Evolutionary conservation across 1,284 basidiomycete genomes (phyloP).

Genomic region (Amylostereum areolatum): DNA sequence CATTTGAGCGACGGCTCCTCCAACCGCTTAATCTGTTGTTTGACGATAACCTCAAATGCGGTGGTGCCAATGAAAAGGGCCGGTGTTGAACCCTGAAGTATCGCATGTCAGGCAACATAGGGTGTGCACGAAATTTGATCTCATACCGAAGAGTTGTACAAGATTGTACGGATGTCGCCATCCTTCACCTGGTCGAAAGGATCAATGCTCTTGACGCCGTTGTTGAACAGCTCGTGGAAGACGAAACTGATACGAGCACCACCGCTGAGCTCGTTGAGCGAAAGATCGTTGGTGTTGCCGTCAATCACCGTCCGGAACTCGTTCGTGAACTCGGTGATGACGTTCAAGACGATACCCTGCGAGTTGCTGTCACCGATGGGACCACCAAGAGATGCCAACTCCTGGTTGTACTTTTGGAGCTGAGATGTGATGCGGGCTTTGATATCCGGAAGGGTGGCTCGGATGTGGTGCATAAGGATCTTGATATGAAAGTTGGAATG

Average conservation of each 20-base stretch:
- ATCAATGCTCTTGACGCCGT: conserved; percentile 92
- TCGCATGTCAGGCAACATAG: conserved; percentile 6
- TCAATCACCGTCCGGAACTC: conserved; percentile 97
- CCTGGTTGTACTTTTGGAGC: conserved; percentile 81
- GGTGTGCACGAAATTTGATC: neutral
- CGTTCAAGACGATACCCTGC: conserved; percentile 85
- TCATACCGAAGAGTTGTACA: conserved; percentile 94
- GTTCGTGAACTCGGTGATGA: conserved; percentile 96
- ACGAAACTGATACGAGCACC: conserved; percentile 98
- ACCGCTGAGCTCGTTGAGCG: conserved; percentile 91
- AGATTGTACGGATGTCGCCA: conserved; percentile 90
- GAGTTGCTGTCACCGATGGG: conserved; percentile 81
- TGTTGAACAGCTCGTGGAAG: conserved; percentile 97
- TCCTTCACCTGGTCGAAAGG: conserved; percentile 99
- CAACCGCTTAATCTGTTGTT: conserved; percentile 95
- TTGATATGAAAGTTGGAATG: conserved; percentile 21
- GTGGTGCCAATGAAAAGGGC: conserved; percentile 94
- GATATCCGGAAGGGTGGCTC: conserved; percentile 94
- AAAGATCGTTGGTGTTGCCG: conserved; percentile 93
- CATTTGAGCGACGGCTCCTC: conserved; percentile 94
- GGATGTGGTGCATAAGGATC: conserved; percentile 99
- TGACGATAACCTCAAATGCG: conserved; percentile 97
- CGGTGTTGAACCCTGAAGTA: conserved; percentile 82
- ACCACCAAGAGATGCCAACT: conserved; percentile 85
- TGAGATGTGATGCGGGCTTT: conserved; percentile 89